phyloP scores from a whole-genome alignment of 139 green algal genomes.

The Micractinium sp. region DNA sequence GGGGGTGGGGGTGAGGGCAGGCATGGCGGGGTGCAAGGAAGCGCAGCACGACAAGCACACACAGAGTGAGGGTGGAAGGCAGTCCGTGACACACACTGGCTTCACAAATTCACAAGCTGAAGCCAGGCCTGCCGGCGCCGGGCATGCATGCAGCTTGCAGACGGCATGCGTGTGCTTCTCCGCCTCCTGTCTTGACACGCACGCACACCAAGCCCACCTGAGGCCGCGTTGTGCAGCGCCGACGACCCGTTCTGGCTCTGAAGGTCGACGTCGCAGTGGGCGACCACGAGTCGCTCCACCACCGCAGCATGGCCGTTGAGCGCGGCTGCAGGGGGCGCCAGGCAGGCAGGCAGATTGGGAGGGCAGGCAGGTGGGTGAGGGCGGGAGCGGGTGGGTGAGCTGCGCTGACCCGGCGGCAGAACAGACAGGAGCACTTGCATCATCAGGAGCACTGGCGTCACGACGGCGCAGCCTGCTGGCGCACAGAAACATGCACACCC shows the following conservation, averaged over 20 bases:
- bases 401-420: no score
- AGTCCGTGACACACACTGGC: neutral
- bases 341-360: constrained; percentile 14
- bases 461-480: neutral
- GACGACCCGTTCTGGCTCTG: constrained; percentile 55
- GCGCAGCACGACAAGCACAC: no score
- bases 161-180: no score
- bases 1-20: neutral
- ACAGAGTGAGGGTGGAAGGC: neutral
- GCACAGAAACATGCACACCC: neutral
- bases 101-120: neutral
- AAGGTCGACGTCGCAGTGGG: constrained; percentile 37
- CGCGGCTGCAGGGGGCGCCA: constrained; percentile 31
- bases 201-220: no score
- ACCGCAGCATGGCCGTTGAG: constrained; percentile 50
- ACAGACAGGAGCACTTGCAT: no score
- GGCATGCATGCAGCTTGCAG: neutral
- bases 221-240: constrained; percentile 56
- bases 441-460: neutral
- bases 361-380: neutral
- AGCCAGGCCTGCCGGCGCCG: neutral
- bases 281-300: constrained; percentile 41
- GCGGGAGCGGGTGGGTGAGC: neutral
- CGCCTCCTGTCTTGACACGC: no score
- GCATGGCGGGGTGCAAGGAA: no score